Evolutionary conservation across 345 rosid species (phyloP).

Genomic region (Raphanus sativus): DNA sequence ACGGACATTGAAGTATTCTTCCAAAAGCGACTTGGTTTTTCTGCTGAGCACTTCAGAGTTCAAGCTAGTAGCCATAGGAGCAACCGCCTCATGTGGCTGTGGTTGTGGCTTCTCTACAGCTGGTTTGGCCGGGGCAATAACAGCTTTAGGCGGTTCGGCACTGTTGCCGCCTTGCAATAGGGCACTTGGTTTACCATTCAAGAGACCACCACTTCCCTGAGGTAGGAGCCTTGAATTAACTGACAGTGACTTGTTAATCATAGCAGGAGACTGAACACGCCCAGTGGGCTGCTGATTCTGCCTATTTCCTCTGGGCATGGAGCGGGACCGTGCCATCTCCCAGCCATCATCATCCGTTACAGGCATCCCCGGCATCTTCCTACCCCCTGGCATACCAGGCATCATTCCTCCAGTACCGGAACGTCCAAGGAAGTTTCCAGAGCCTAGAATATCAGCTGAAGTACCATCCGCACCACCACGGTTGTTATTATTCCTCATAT

Average conservation of each 20-base stretch:
- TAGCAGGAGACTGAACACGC: constrained; percentile 48
- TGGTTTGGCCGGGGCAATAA: constrained; percentile 33
- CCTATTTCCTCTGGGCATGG: constrained; percentile 78
- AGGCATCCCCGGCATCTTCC: constrained; percentile 91
- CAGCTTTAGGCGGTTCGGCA: constrained; percentile 23
- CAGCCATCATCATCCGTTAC: constrained; percentile 63
- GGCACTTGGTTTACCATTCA: constrained; percentile 68
- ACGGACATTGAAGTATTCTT: constrained; percentile 64
- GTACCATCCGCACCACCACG: constrained; percentile 21
- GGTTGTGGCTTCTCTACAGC: constrained; percentile 14
- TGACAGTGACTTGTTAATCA: constrained; percentile 48
- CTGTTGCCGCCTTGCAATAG: constrained; percentile 72
- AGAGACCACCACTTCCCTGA: constrained; percentile 65
- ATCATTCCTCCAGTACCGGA: constrained; percentile 47
- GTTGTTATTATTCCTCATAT: constrained; percentile 51
- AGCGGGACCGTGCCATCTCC: constrained; percentile 67
- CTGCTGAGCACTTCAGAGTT: constrained; percentile 52
- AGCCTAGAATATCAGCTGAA: constrained; percentile 44
- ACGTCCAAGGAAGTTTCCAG: constrained; percentile 57
- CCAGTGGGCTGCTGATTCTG: constrained; percentile 40
- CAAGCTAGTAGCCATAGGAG: constrained; percentile 39
- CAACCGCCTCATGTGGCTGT: constrained; percentile 15
- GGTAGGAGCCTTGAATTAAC: constrained; percentile 63
- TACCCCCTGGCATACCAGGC: constrained; percentile 94
- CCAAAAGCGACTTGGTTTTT: constrained; percentile 64